Conservation (phyloP, 2,329 filamentous ascomycete genomes). For the Bisporella sp. region DNA sequence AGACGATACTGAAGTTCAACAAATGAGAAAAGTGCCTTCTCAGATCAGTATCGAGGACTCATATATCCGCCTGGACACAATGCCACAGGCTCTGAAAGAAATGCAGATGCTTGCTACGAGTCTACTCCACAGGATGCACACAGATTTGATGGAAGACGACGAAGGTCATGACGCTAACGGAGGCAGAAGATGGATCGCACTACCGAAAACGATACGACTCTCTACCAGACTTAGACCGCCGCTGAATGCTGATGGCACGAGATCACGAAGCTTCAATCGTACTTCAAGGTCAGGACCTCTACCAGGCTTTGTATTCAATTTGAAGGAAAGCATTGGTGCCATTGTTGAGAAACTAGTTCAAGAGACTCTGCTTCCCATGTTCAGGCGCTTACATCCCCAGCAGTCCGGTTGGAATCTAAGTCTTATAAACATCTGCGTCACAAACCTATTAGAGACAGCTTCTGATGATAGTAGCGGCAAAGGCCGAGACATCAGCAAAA, state of each 20-base stretch:
- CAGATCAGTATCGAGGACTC: slow-evolving; percentile 96
- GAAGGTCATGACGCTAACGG: slow-evolving; percentile 9
- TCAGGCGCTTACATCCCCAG: slow-evolving; percentile 66
- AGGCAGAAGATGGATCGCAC: slow-evolving; percentile 60
- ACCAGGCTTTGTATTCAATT: slow-evolving; percentile 65
- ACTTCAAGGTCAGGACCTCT: slow-evolving; percentile 70
- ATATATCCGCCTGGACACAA: slow-evolving; percentile 63
- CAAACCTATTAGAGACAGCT: slow-evolving; percentile 66
- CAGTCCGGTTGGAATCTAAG: slow-evolving; percentile 65
- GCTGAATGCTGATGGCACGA: slow-evolving; percentile 44
- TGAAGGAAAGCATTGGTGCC: slow-evolving; percentile 48
- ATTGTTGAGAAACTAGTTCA: slow-evolving; percentile 63
- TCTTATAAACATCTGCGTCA: slow-evolving; percentile 79
- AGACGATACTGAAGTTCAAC: slow-evolving; percentile 67
- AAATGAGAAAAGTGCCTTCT: slow-evolving; percentile 64
- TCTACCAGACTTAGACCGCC: slow-evolving; percentile 61
- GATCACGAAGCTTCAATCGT: slow-evolving; percentile 55
- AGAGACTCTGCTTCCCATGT: slow-evolving; percentile 63
- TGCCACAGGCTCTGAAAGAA: slow-evolving; percentile 59
- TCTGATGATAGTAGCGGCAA: slow-evolving; percentile 33
- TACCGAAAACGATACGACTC: slow-evolving; percentile 74
- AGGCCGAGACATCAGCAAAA: slow-evolving; percentile 72
- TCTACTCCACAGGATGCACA: slow-evolving; percentile 70
- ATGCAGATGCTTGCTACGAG: slow-evolving; percentile 61
- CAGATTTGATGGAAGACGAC: slow-evolving; percentile 56